phyloP scores from a whole-genome alignment of 495 filamentous ascomycete species.

The Saxispiralis lemnorum region DNA sequence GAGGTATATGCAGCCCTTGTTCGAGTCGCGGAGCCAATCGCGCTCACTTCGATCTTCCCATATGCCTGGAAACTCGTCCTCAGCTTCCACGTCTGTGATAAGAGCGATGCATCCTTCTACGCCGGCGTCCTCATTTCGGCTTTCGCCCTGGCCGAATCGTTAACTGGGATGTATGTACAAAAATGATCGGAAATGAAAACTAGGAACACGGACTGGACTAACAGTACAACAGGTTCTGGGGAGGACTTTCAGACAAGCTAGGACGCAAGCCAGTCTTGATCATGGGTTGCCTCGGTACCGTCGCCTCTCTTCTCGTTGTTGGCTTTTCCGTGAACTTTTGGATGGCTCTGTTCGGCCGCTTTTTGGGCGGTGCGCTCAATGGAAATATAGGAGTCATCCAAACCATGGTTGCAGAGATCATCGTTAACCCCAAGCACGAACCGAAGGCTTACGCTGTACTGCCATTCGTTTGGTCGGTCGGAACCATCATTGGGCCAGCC shows the following conservation, averaged over 20 bases:
- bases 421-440: conserved; percentile 63
- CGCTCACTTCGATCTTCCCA: conserved; percentile 71
- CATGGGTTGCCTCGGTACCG: conserved; percentile 61
- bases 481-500: conserved; percentile 66
- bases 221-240: conserved; percentile 42
- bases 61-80: conserved; percentile 75
- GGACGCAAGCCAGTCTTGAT: conserved; percentile 74
- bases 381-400: conserved; percentile 81
- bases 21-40: conserved; percentile 75
- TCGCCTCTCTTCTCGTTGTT: conserved; percentile 61
- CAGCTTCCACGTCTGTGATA: conserved; percentile 49
- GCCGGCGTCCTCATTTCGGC: conserved; percentile 73
- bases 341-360: conserved; percentile 54
- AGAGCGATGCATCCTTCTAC: conserved; percentile 59
- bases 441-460: conserved; percentile 66
- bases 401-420: conserved; percentile 78
- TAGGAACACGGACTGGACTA: conserved; percentile 1
- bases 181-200: not conserved
- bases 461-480: conserved; percentile 79
- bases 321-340: conserved; percentile 69
- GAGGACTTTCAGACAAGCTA: conserved; percentile 57
- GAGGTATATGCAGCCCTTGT: conserved; percentile 36
- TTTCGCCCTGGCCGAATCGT: conserved; percentile 62
- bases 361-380: conserved; percentile 66
- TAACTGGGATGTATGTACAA: conserved; percentile 49